Conservation (phyloP, 371 early-diverging fungal genomes). For the Rhizopus sp. region DNA sequence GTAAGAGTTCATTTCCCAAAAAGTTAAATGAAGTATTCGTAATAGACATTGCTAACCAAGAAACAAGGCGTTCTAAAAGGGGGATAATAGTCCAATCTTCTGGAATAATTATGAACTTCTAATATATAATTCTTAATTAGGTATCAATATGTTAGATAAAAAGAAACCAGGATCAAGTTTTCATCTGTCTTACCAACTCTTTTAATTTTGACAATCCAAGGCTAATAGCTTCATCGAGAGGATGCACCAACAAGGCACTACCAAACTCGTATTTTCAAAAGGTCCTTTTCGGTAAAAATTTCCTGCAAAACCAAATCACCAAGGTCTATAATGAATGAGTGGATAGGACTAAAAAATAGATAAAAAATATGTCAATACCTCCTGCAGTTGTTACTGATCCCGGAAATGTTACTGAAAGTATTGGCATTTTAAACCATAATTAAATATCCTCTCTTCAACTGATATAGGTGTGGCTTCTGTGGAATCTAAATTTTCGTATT, state of each 20-base stretch:
- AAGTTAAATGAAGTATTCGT: no score
- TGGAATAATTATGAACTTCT: no score
- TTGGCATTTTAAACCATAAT: conserved; percentile 3
- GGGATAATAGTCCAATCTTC: no score
- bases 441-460: background rate
- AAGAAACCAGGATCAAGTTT: no score
- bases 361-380: background rate
- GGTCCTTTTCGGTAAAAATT: background rate
- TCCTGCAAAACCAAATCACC: background rate
- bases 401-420: background rate
- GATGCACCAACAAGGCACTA: background rate
- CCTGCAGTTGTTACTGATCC: background rate
- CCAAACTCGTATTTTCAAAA: background rate
- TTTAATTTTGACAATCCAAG: background rate
- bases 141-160: no score
- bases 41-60: no score
- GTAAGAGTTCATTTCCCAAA: no score
- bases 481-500: no score
- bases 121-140: background rate
- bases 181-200: background rate
- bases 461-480: no score
- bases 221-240: background rate
- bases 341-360: background rate
- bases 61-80: no score
- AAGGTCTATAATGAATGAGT: conserved; percentile 1